Conservation (phyloP, 768 basidiomycete species). For the Hericium rajendrae region DNA sequence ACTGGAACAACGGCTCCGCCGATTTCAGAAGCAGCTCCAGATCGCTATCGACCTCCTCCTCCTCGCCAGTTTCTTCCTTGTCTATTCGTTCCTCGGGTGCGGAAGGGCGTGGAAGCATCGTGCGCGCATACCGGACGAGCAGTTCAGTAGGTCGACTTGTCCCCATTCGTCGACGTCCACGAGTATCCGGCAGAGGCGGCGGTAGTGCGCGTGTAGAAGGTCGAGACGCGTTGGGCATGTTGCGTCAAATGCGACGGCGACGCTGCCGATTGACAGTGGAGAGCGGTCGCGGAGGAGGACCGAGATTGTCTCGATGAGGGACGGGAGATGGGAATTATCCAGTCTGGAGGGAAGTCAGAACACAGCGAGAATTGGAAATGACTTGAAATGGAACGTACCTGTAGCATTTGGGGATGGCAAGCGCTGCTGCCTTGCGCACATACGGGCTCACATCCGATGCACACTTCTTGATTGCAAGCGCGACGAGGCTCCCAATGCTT, state of each 20-base stretch:
- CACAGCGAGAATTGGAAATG: neutral
- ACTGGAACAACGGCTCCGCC: conserved; percentile 72
- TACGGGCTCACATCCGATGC: conserved; percentile 89
- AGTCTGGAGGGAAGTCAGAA: conserved; percentile 36
- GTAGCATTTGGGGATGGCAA: conserved; percentile 82
- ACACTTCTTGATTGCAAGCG: conserved; percentile 86
- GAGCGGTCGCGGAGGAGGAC: conserved; percentile 64
- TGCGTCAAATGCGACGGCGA: conserved; percentile 74
- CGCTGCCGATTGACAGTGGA: conserved; percentile 80
- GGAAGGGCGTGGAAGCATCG: conserved; percentile 66
- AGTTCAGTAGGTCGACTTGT: conserved; percentile 75
- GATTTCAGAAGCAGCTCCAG: conserved; percentile 63
- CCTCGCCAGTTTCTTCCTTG: conserved; percentile 24
- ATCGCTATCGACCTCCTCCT: conserved; percentile 74
- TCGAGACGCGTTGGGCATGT: conserved; percentile 85
- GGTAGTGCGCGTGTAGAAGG: conserved; percentile 81
- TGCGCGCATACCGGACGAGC: conserved; percentile 71
- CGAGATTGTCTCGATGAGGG: conserved; percentile 60
- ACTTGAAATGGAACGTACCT: conserved; percentile 35
- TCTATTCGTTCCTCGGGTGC: conserved; percentile 17
- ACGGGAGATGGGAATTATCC: conserved; percentile 60
- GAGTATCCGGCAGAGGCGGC: conserved; percentile 73
- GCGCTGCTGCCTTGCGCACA: conserved; percentile 85
- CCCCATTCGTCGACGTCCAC: conserved; percentile 97
- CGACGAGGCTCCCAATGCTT: conserved; percentile 78